phyloP scores from a whole-genome alignment of 805 yeast genomes.

The Saccharomyces jurei region DNA sequence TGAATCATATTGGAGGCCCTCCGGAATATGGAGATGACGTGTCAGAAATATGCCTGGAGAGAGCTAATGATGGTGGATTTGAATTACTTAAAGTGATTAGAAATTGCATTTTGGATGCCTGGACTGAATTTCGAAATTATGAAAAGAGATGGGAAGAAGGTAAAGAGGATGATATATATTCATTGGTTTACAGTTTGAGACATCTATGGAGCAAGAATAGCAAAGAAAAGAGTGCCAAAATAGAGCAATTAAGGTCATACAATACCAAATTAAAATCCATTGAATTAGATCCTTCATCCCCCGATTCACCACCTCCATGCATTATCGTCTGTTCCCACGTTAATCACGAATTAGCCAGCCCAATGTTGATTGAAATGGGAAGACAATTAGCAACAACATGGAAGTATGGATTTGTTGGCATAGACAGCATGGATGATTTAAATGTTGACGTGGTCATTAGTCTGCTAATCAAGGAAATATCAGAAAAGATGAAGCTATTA shows the following conservation, averaged over 20 bases:
- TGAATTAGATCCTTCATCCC: conserved; percentile 31
- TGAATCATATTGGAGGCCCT: conserved; percentile 35
- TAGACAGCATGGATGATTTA: conserved; percentile 45
- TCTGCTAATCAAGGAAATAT: conserved; percentile 50
- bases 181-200: conserved; percentile 49
- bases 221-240: conserved; percentile 26
- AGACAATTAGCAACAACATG: conserved; percentile 47
- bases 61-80: conserved; percentile 22
- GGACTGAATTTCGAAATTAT: conserved; percentile 58
- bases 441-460: conserved; percentile 52
- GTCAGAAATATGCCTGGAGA: neutral
- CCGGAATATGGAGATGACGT: conserved; percentile 43
- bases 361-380: conserved; percentile 52
- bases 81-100: conserved; percentile 38
- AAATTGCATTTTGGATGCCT: conserved; percentile 58
- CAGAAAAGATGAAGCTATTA: conserved; percentile 36
- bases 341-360: conserved; percentile 50
- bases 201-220: conserved; percentile 43
- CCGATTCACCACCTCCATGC: conserved; percentile 53
- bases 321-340: conserved; percentile 59
- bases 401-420: conserved; percentile 57
- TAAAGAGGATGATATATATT: conserved; percentile 58
- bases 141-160: conserved; percentile 53
- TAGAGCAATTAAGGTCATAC: conserved; percentile 26
- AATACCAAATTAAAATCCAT: conserved; percentile 28